Evolutionary conservation across 306 rosid genomes (phyloP).

Genomic region (Prunus mira): DNA sequence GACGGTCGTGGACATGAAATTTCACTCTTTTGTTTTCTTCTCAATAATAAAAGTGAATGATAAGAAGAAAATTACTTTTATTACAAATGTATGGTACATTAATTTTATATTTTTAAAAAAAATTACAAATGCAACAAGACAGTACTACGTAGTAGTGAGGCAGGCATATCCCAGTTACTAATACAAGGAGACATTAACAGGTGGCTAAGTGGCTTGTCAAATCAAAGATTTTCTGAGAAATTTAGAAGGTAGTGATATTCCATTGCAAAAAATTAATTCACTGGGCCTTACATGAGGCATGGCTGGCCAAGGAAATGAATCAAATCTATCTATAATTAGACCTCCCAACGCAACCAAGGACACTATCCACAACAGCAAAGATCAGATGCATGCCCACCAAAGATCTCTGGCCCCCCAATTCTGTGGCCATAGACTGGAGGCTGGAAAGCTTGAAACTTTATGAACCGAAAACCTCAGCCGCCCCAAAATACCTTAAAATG

Average conservation of each 20-base stretch:
- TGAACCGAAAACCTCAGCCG: slow-evolving; percentile 30
- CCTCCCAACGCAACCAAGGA: slow-evolving; percentile 27
- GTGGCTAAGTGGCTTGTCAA: slow-evolving; percentile 17
- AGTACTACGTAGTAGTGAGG: no score
- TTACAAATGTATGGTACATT: no score
- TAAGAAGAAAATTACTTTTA: no score
- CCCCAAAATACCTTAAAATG: background rate
- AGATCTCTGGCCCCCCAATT: slow-evolving; percentile 26
- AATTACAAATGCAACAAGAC: no score
- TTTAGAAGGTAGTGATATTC: background rate
- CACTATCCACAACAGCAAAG: slow-evolving; percentile 11
- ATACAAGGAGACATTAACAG: background rate
- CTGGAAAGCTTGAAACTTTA: background rate
- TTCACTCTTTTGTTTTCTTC: no score
- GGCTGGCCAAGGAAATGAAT: slow-evolving; percentile 2
- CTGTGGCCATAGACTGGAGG: slow-evolving; percentile 12
- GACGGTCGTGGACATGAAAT: no score
- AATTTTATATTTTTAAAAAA: no score
- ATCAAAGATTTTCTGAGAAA: slow-evolving; percentile 2
- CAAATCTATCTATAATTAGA: slow-evolving; percentile 13
- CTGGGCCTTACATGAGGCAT: slow-evolving; percentile 29
- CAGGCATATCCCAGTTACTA: background rate
- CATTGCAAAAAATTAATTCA: slow-evolving; percentile 15
- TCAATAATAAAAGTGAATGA: no score
- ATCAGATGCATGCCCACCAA: slow-evolving; percentile 26